Base-by-base conservation (phyloP, 2,329 filamentous ascomycete genomes). In the Xylariaceae sp. region DNA sequence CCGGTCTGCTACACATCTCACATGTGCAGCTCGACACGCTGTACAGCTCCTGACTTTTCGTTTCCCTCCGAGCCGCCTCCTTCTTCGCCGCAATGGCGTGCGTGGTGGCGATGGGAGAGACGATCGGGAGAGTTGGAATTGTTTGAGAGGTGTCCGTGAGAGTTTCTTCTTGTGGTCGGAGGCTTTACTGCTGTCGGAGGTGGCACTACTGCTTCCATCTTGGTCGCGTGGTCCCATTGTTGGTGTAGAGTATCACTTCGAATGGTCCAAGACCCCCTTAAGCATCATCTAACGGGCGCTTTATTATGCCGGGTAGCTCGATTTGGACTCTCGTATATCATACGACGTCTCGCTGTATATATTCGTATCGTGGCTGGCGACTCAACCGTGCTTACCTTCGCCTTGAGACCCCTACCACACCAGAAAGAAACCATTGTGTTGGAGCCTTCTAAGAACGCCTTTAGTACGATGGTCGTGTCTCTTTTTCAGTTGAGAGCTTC, bases 1-100 rank as follows among this genome's bases (percentile, higher is more conserved):
- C 2, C 60, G 51, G 15, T 64, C 59, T 1, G 65, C 65, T 37
- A 66, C 63, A 13, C 65, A 66, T 56, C 61, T 51, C 44, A 66
- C 51, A 23, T 66, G 65, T 9, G 65, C 63, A 0, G 55, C 62
- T 7, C 65, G 63, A 41, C 65, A 66, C 4, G 60, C 53, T 1
- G 52, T 49, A 47, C 65, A 66, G 53, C 65, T 66, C 34, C 48
- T 54, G n/a, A 60, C 57, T 3, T 41, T 57, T 17, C 65, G 61
- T 48, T 59, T 61, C 10, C 65, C 58, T 4, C 56, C 62, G 13
- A 39, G 47, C 11, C 64, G 56, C 41, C 59, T 61, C 15, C 61
- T 49, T 11, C 15, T 59, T 23, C 51, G 56, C 47, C 52, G 23
- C 13, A 57, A 39, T 17, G 58, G 51, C 6, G 45, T 54, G 11